Percentiles rank a stretch among this genome's conserved stretches.
Evolutionary conservation across 1,284 basidiomycete species (phyloP).

Genomic region (Malassezia equina): DNA sequence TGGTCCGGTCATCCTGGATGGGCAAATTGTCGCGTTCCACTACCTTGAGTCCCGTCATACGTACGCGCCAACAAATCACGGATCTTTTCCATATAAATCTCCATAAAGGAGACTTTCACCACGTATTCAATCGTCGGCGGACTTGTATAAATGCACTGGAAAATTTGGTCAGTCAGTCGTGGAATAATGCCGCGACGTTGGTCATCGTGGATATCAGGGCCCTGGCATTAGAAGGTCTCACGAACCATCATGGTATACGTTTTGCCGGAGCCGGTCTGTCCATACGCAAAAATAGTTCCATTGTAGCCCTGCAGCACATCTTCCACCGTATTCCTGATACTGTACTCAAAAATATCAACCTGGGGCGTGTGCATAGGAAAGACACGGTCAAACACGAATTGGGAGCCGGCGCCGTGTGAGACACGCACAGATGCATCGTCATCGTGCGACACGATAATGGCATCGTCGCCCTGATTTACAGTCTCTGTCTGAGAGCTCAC

Average conservation of each 20-base stretch:
- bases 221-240: constrained; percentile 53
- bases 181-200: constrained; percentile 80
- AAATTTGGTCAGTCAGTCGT: constrained; percentile 97
- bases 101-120: constrained; percentile 99
- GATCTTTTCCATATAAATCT: constrained; percentile 96
- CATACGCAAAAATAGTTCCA: constrained; percentile 80
- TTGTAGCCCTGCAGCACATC: constrained; percentile 99
- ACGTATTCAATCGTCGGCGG: constrained; percentile 93
- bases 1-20: constrained; percentile 94
- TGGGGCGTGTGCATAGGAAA: constrained; percentile 88
- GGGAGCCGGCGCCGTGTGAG: background rate
- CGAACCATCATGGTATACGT: constrained; percentile 45
- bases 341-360: constrained; percentile 93
- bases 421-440: constrained; percentile 10
- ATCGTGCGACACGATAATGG: constrained; percentile 6
- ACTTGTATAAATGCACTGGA: constrained; percentile 89
- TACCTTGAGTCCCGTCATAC: constrained; percentile 51
- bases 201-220: constrained; percentile 83
- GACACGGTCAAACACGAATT: constrained; percentile 88
- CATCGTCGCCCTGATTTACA: constrained; percentile 1
- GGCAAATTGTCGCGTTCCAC: constrained; percentile 97
- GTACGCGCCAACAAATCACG: constrained; percentile 87
- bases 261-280: constrained; percentile 73
- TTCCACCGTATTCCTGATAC: constrained; percentile 69
- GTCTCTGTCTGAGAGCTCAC: background rate